phyloP scores from a whole-genome alignment of 2,329 filamentous ascomycete genomes.

The Trichoderma gracile region DNA sequence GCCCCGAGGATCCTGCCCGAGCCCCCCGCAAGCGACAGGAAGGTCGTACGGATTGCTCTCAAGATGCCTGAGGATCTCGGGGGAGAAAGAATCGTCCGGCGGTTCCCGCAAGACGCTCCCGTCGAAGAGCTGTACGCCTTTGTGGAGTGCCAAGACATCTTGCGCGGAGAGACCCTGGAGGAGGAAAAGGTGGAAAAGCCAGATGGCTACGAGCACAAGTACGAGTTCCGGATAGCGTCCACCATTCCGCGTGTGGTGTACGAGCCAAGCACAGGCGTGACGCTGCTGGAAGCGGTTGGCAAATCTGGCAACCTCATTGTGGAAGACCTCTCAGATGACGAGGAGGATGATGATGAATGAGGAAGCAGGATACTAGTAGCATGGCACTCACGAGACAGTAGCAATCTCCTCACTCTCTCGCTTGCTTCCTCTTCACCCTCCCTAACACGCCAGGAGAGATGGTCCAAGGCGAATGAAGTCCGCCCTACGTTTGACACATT shows the following conservation, averaged over 20 bases:
- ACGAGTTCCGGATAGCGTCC: constrained; percentile 80
- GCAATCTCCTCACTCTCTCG: no score
- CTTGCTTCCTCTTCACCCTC: background rate
- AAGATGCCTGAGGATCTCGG: constrained; percentile 62
- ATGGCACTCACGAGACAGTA: background rate
- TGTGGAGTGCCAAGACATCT: constrained; percentile 81
- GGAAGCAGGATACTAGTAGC: constrained; percentile 24
- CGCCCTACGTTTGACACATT: background rate
- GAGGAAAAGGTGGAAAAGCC: constrained; percentile 54
- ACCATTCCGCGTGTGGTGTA: constrained; percentile 84
- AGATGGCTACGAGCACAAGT: constrained; percentile 69
- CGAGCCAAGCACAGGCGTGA: constrained; percentile 64
- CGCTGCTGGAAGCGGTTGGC: constrained; percentile 72
- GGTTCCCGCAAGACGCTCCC: constrained; percentile 67
- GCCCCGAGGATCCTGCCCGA: constrained; percentile 67
- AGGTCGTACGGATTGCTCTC: constrained; percentile 69
- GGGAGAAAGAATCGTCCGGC: constrained; percentile 73
- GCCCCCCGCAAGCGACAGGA: constrained; percentile 62
- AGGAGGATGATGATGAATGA: constrained; percentile 38
- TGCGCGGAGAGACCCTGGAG: constrained; percentile 46
- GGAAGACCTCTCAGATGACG: constrained; percentile 57
- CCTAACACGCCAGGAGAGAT: no score
- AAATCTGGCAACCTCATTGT: constrained; percentile 87
- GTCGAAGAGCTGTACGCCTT: constrained; percentile 94
- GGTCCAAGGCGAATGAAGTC: no score